phyloP scores from a whole-genome alignment of 2,329 filamentous ascomycete genomes.

The Paraphoma chrysanthemicola region DNA sequence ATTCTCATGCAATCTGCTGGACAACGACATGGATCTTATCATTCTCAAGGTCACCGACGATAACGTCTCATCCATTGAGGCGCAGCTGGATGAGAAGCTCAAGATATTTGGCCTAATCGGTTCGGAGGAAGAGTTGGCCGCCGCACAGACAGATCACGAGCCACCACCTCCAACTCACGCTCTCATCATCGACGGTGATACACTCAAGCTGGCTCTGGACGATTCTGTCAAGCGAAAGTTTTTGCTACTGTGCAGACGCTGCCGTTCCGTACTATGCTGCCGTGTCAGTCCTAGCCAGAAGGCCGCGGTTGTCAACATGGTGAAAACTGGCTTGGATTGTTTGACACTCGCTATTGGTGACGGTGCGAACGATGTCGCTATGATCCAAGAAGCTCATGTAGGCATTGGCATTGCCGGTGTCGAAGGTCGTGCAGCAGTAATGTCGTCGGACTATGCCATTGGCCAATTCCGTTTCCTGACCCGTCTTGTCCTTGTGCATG shows the following conservation, averaged over 20 bases:
- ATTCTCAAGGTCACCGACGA: constrained; percentile 86
- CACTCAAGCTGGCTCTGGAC: constrained; percentile 84
- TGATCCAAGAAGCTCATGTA: constrained; percentile 91
- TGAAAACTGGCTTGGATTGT: constrained; percentile 92
- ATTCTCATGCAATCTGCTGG: constrained; percentile 96
- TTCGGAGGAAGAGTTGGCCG: constrained; percentile 81
- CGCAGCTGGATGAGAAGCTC: constrained; percentile 77
- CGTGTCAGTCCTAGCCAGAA: constrained; percentile 97
- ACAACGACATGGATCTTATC: constrained; percentile 97
- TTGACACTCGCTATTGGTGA: constrained; percentile 94
- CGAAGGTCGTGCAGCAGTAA: constrained; percentile 83
- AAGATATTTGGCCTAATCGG: constrained; percentile 79
- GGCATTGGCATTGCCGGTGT: constrained; percentile 88
- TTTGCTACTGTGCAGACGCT: constrained; percentile 93
- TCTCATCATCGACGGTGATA: constrained; percentile 93
- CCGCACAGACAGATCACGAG: constrained; percentile 82
- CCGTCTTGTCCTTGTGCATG: constrained; percentile 80
- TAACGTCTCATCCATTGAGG: constrained; percentile 67
- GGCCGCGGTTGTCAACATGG: constrained; percentile 94
- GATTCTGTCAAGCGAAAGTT: constrained; percentile 90
- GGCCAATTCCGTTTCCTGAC: constrained; percentile 87
- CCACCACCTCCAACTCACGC: constrained; percentile 88
- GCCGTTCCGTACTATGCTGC: constrained; percentile 94
- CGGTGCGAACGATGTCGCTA: constrained; percentile 89
- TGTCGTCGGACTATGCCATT: constrained; percentile 87